phyloP scores from a whole-genome alignment of 2,329 filamentous ascomycete species.

The Penicillium verrucosum region DNA sequence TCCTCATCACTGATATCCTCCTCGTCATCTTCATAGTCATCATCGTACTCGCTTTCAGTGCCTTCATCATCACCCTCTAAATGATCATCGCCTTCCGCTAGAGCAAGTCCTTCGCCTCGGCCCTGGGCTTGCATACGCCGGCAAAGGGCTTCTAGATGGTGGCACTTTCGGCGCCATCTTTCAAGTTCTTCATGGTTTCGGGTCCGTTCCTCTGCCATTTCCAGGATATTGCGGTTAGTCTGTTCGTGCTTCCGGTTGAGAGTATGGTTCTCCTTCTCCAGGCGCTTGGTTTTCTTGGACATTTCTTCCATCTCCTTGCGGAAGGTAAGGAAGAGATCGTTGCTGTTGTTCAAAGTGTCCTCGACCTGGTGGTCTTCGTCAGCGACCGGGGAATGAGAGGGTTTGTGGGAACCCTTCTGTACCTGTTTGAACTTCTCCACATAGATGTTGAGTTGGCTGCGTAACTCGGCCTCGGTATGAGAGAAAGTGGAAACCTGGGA shows the following conservation, averaged over 20 bases:
- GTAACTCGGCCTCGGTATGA: constrained; percentile 88
- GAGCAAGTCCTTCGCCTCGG: constrained; percentile 66
- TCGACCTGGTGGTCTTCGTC: constrained; percentile 71
- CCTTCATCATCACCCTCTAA: constrained; percentile 51
- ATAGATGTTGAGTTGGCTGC: constrained; percentile 95
- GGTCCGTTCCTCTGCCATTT: constrained; percentile 92
- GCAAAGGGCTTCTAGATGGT: constrained; percentile 90
- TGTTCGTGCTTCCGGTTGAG: constrained; percentile 90
- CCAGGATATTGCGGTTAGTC: constrained; percentile 89
- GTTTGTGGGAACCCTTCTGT: constrained; percentile 37
- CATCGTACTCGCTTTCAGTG: constrained; percentile 51
- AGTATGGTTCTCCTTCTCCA: constrained; percentile 93
- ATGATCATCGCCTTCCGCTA: constrained; percentile 49
- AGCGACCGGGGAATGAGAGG: constrained; percentile 35
- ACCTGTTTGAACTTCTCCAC: constrained; percentile 99
- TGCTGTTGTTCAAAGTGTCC: constrained; percentile 97
- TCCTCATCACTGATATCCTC: constrained; percentile 59
- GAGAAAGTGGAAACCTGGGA: constrained; percentile 92
- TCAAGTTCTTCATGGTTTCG: constrained; percentile 73
- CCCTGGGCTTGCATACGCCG: constrained; percentile 95
- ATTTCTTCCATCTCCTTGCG: constrained; percentile 99
- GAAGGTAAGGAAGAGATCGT: constrained; percentile 94
- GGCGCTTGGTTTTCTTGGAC: constrained; percentile 95
- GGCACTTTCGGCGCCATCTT: constrained; percentile 76
- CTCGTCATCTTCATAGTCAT: constrained; percentile 61